Evolutionary conservation across 176 grass and related monocot species (phyloP), one percentile per base, ranked within the genome.

Genomic region (Panicum miliaceum): DNA sequence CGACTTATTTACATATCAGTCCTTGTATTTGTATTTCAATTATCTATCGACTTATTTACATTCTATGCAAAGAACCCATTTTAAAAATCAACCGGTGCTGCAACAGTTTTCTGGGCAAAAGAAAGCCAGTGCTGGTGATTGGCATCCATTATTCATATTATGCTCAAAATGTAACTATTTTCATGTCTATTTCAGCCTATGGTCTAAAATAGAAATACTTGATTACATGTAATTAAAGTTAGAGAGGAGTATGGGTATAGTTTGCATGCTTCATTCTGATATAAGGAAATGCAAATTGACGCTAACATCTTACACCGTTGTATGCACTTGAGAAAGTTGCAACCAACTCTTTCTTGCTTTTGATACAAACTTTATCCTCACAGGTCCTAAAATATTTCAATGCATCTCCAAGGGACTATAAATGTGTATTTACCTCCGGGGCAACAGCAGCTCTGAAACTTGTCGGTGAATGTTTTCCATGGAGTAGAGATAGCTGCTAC

Each of bases 341-440:
- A 29, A 41, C 69, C 45, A 67, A 12, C 13, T 59, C 8, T 81
- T 86, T 84, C 35, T 88, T 69, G 34, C 15, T 86, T 65, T 47
- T 79, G 58, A 86, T 84, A 48, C 47, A 71, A 62, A 79, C 62
- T 87, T 86, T 41, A 77, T 79, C 48, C 77, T 86, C 65, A 71
- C 90, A 93, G 95, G 96, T 98, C 34, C 90, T 98, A 66, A 90
- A 88, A 62, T 98, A 95, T 65, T 95, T 95, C 60, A 95, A 95
- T 86, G 96, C 96, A 78, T 93, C 93, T 89, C 90, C 92, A 2
- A 90, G 85, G 71, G 89, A 95, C 12, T 98, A 98, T 89, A 93
- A 85, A 82, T 98, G 93, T 83, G 87, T 98, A 87, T 98, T 98
- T 90, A 98, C 96, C 64, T 98, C 96, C 50, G 96, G 96, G 60